Evolutionary conservation across 1,139 yeast species (phyloP).

Genomic region (Pichia inconspicua): DNA sequence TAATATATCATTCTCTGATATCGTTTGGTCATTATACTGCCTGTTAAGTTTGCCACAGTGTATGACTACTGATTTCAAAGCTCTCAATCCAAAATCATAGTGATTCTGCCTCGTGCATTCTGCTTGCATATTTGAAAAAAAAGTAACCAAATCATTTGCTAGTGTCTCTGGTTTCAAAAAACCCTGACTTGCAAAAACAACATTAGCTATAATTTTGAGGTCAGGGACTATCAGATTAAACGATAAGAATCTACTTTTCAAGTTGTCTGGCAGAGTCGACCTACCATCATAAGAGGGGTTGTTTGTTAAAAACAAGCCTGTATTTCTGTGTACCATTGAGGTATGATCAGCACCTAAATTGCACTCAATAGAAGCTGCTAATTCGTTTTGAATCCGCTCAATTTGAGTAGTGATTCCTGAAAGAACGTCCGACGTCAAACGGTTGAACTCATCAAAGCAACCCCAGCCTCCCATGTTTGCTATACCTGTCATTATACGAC

Average conservation of each 20-base stretch:
- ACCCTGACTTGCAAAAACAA: slow-evolving; percentile 66
- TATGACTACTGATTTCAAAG: slow-evolving; percentile 59
- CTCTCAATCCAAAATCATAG: slow-evolving; percentile 86
- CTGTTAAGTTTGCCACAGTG: slow-evolving; percentile 50
- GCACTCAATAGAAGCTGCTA: slow-evolving; percentile 23
- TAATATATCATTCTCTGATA: slow-evolving; percentile 36
- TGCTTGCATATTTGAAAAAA: slow-evolving; percentile 40
- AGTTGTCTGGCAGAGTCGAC: slow-evolving; percentile 74
- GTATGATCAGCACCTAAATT: slow-evolving; percentile 46
- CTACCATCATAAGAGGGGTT: slow-evolving; percentile 89
- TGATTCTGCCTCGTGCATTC: slow-evolving; percentile 52
- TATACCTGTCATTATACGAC: slow-evolving; percentile 73
- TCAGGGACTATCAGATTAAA: slow-evolving; percentile 76
- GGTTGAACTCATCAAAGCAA: slow-evolving; percentile 91
- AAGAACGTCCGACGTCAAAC: slow-evolving; percentile 62
- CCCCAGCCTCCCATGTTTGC: slow-evolving; percentile 91
- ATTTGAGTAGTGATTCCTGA: slow-evolving; percentile 85
- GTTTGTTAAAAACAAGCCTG: slow-evolving; percentile 85
- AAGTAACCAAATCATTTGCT: slow-evolving; percentile 46
- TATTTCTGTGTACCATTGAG: slow-evolving; percentile 38
- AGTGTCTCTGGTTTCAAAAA: slow-evolving; percentile 43
- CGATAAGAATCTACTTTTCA: slow-evolving; percentile 69
- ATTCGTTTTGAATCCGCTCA: slow-evolving; percentile 58
- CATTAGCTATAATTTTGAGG: slow-evolving; percentile 59
- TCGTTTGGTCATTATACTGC: background rate